Percentiles rank a stretch among this genome's conserved stretches.
These are phyloP conservation scores for Coemansia sp. DNA, from an alignment of 192 early-diverging fungal species.

Conservation along the genomic window DNA sequence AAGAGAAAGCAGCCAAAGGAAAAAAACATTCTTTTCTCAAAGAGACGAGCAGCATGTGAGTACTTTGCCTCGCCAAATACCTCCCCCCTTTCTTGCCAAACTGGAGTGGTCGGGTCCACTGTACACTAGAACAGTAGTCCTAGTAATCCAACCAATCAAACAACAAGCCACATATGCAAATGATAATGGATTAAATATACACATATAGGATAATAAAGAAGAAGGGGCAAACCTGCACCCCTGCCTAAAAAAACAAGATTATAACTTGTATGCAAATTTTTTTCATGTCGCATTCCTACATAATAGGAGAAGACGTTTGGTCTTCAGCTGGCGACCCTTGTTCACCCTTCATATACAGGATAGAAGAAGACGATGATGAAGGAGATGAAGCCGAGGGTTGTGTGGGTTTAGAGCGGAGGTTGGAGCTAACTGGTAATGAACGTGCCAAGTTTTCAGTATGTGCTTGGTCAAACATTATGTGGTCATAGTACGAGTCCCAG, in stretches of 20 bases:
- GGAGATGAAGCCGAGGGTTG: neutral
- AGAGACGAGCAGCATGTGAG: neutral
- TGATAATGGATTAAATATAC: neutral
- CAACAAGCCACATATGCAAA: no score
- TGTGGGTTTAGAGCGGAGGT: constrained; percentile 4
- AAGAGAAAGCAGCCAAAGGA: neutral
- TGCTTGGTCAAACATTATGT: constrained; percentile 42
- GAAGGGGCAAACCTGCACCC: neutral
- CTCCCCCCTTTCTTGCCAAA: no score
- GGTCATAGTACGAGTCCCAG: constrained; percentile 50
- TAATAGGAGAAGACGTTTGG: neutral
- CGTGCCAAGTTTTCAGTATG: constrained; percentile 20
- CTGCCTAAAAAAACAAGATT: neutral
- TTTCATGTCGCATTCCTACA: neutral
- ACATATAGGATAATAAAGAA: neutral
- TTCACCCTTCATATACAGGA: neutral
- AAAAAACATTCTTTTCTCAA: neutral
- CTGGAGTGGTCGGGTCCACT: no score
- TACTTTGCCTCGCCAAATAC: neutral
- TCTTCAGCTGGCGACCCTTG: neutral
- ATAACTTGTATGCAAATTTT: neutral
- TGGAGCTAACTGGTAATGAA: neutral
- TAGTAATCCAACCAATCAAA: no score
- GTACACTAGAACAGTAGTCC: neutral
- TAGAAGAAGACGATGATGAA: neutral